phyloP scores from a whole-genome alignment of 2,329 filamentous ascomycete species.

The Bipolaris cookei region DNA sequence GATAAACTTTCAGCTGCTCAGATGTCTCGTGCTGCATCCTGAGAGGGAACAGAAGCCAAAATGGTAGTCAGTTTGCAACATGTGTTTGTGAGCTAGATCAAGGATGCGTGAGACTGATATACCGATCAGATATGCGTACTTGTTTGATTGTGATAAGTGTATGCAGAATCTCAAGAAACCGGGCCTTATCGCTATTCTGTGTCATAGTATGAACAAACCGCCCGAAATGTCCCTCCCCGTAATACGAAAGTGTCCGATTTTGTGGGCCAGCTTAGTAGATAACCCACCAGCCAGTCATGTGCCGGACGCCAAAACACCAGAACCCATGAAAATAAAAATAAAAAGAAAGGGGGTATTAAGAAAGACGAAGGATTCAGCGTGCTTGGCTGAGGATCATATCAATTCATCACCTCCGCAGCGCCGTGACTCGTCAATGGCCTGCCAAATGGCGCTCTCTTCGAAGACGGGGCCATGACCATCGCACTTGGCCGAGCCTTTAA shows the following conservation, averaged over 20 bases:
- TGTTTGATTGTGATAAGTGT: neutral
- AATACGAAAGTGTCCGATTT: slow-evolving; percentile 5
- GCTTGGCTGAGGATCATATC: slow-evolving; percentile 51
- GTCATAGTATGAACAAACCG: neutral
- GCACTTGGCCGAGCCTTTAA: slow-evolving; percentile 78
- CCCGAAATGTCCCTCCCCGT: neutral
- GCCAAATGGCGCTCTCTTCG: slow-evolving; percentile 73
- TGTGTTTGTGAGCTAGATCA: neutral
- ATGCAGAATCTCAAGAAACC: neutral
- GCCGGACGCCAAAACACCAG: slow-evolving; percentile 12
- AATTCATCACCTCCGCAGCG: slow-evolving; percentile 80
- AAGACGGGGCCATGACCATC: slow-evolving; percentile 89
- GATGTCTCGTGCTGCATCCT: neutral
- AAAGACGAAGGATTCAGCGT: slow-evolving; percentile 1
- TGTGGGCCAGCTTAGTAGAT: neutral
- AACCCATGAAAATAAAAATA: neutral
- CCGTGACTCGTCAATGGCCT: slow-evolving; percentile 79
- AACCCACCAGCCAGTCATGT: neutral
- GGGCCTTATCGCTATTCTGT: neutral
- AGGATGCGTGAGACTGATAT: neutral
- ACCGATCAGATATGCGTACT: neutral
- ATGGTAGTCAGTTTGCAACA: neutral
- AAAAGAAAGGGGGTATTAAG: slow-evolving; percentile 12
- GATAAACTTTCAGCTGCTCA: neutral
- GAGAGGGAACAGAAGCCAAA: neutral